Evolutionary conservation across 495 filamentous ascomycete species (phyloP).

Genomic region (Collariella sp.): DNA sequence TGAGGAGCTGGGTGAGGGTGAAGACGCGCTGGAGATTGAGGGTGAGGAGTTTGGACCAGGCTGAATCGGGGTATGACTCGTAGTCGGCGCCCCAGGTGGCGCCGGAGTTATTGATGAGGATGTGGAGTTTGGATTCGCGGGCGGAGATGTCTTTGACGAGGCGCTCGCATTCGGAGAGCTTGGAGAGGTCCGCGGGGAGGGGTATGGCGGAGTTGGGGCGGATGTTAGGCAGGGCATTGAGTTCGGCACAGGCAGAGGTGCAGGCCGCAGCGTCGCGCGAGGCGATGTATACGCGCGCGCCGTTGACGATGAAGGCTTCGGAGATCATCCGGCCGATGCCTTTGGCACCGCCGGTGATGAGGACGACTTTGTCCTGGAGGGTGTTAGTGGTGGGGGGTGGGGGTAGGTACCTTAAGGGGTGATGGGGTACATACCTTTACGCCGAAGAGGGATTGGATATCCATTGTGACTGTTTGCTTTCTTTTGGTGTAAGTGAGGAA

Average conservation of each 20-base stretch:
- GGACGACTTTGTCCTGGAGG: conserved; percentile 32
- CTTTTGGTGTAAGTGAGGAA: background rate
- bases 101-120: conserved; percentile 76
- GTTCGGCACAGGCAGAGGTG: conserved; percentile 19
- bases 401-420: background rate
- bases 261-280: conserved; percentile 47
- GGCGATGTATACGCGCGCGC: conserved; percentile 79
- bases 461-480: conserved; percentile 35
- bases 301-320: conserved; percentile 67
- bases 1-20: conserved; percentile 63
- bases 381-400: background rate
- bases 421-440: conserved; percentile 42
- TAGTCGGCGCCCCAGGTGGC: conserved; percentile 68
- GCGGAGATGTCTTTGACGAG: conserved; percentile 54
- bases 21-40: conserved; percentile 77
- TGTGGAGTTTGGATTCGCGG: conserved; percentile 57
- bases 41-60: conserved; percentile 67
- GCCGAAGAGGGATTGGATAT: conserved; percentile 47
- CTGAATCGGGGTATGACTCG: conserved; percentile 60
- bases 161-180: conserved; percentile 45
- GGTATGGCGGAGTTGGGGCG: conserved; percentile 23
- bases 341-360: conserved; percentile 43
- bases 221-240: conserved; percentile 16
- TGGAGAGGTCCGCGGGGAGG: conserved; percentile 32
- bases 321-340: conserved; percentile 74